Evolutionary conservation across 169 alveolate species (phyloP).

Genomic region (Plasmodium knowlesi): DNA sequence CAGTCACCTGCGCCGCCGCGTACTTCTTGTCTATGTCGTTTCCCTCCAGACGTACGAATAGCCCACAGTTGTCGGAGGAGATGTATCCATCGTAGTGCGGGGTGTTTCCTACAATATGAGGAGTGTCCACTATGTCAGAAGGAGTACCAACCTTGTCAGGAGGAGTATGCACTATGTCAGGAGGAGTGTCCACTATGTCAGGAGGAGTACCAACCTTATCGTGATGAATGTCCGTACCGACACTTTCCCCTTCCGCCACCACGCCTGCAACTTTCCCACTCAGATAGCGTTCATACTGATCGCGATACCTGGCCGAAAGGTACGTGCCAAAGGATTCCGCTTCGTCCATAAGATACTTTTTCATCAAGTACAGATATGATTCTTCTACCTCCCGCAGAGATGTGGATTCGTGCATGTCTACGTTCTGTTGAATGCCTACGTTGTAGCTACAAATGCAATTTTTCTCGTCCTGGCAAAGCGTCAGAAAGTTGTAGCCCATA

Average conservation of each 20-base stretch:
- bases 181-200: neutral
- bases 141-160: neutral
- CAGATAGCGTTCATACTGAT: slow-evolving; percentile 7
- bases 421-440: slow-evolving; percentile 18
- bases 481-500: slow-evolving; percentile 26
- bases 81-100: slow-evolving; percentile 45
- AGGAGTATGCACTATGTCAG: neutral
- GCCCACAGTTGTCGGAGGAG: slow-evolving; percentile 59
- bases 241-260: neutral
- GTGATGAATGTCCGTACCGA: neutral
- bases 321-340: neutral
- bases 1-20: slow-evolving; percentile 24
- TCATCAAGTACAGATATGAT: slow-evolving; percentile 31
- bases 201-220: neutral
- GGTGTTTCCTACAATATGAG: neutral
- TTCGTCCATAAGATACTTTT: slow-evolving; percentile 25
- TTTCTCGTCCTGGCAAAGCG: slow-evolving; percentile 24
- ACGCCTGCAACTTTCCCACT: neutral
- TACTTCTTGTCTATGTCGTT: slow-evolving; percentile 50
- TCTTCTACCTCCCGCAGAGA: slow-evolving; percentile 65
- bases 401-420: slow-evolving; percentile 1
- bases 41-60: slow-evolving; percentile 46
- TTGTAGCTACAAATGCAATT: slow-evolving; percentile 43
- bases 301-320: neutral
- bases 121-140: neutral